These are phyloP conservation scores for Penicillium sp. DNA, from an alignment of 2,329 filamentous ascomycete species.

Conservation along the genomic window DNA sequence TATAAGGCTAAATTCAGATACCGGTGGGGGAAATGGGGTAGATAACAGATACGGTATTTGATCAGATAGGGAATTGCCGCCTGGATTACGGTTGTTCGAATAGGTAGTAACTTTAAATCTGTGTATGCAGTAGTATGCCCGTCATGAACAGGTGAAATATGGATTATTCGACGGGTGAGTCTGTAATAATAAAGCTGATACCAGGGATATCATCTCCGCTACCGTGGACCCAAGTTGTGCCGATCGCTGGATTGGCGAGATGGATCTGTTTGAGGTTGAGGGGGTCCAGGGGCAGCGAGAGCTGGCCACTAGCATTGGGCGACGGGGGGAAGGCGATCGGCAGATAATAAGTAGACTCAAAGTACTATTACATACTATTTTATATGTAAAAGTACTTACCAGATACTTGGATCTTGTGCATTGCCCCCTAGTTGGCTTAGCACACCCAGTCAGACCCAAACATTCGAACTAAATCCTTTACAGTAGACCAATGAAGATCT, in stretches of 20 bases:
- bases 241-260: not conserved
- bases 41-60: too few species aligned
- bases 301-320: not conserved
- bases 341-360: not conserved
- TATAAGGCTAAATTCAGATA: not conserved
- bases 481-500: not conserved
- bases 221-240: not conserved
- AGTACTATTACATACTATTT: not conserved
- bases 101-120: too few species aligned
- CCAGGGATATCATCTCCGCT: too few species aligned
- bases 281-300: not conserved
- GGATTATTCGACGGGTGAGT: too few species aligned
- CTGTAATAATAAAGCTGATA: too few species aligned
- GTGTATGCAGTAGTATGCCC: too few species aligned
- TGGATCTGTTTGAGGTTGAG: conserved; percentile 1
- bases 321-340: not conserved
- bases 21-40: not conserved
- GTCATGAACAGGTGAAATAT: too few species aligned
- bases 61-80: not conserved
- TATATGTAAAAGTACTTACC: not conserved
- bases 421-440: not conserved
- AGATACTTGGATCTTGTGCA: not conserved
- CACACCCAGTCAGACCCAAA: not conserved
- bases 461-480: not conserved
- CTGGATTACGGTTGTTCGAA: not conserved